Evolutionary conservation across 2,329 filamentous ascomycete species (phyloP).

Genomic region (Byssothecium circinans): DNA sequence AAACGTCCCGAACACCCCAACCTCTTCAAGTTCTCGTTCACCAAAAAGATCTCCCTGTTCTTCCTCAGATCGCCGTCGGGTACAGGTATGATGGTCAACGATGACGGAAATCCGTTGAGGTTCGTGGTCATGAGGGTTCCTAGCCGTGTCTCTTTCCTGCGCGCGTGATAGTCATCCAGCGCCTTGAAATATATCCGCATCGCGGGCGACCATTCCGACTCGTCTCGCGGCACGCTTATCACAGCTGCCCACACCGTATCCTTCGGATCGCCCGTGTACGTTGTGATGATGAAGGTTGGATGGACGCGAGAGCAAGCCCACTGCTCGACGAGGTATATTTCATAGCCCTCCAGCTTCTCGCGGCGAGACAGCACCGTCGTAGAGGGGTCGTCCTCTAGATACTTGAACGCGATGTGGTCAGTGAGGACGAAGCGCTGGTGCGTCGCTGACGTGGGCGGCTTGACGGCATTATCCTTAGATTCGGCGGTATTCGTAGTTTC

Average conservation of each 20-base stretch:
- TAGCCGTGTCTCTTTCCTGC: constrained; percentile 76
- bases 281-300: constrained; percentile 88
- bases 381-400: constrained; percentile 81
- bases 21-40: constrained; percentile 92
- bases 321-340: constrained; percentile 93
- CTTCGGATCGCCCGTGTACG: constrained; percentile 83
- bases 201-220: constrained; percentile 75
- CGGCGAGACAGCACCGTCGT: constrained; percentile 75
- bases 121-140: constrained; percentile 94
- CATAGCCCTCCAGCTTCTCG: constrained; percentile 75
- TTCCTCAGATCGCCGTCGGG: constrained; percentile 82
- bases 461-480: constrained; percentile 3
- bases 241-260: constrained; percentile 80
- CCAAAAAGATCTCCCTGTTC: constrained; percentile 81
- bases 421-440: constrained; percentile 65
- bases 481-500: constrained; percentile 12
- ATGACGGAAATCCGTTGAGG: constrained; percentile 86
- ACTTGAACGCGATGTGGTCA: constrained; percentile 65
- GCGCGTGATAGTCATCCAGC: constrained; percentile 80
- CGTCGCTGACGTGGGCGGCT: constrained; percentile 29
- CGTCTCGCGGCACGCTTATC: constrained; percentile 78
- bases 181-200: constrained; percentile 84
- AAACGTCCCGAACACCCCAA: constrained; percentile 89
- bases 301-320: constrained; percentile 93
- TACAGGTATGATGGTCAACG: constrained; percentile 86